Conservation (phyloP, 2,329 filamentous ascomycete genomes). For the Botrytis medusae region DNA sequence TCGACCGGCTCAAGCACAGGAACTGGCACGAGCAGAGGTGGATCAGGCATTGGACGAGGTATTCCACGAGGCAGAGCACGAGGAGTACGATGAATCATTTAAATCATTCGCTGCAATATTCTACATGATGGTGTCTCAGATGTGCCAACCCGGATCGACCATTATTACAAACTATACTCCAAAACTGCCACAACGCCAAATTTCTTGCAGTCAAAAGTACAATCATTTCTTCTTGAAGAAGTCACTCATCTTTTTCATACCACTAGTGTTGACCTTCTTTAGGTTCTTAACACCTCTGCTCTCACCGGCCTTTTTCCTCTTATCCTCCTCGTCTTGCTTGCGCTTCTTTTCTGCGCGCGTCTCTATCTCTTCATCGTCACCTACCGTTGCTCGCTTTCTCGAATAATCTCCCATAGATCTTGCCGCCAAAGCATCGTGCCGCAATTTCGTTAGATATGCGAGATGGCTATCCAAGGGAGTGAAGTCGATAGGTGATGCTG, state of each 20-base stretch:
- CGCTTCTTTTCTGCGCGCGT: slow-evolving; percentile 74
- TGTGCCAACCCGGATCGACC: slow-evolving; percentile 13
- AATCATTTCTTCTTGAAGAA: slow-evolving; percentile 75
- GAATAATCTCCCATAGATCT: slow-evolving; percentile 70
- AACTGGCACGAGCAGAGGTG: slow-evolving; percentile 40
- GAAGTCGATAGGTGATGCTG: slow-evolving; percentile 59
- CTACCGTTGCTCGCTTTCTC: slow-evolving; percentile 65
- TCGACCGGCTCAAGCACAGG: slow-evolving; percentile 4
- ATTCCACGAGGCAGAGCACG: slow-evolving; percentile 56
- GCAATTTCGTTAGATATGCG: slow-evolving; percentile 61
- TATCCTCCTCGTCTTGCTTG: slow-evolving; percentile 86
- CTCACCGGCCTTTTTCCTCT: slow-evolving; percentile 72
- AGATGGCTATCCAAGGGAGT: slow-evolving; percentile 69
- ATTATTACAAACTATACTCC: slow-evolving; percentile 18
- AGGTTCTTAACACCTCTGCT: slow-evolving; percentile 76
- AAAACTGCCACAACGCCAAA: slow-evolving; percentile 20
- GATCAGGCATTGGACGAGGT: slow-evolving; percentile 48
- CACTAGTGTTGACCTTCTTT: slow-evolving; percentile 84
- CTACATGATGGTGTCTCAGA: slow-evolving; percentile 24
- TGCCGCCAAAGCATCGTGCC: slow-evolving; percentile 68
- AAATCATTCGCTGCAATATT: slow-evolving; percentile 23
- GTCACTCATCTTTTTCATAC: slow-evolving; percentile 95
- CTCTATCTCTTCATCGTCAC: slow-evolving; percentile 60
- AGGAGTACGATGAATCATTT: slow-evolving; percentile 43
- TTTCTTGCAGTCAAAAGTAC: neutral